Evolutionary conservation across 1,139 yeast genomes (phyloP).

Genomic region (Magnusiomyces tetraspermus): DNA sequence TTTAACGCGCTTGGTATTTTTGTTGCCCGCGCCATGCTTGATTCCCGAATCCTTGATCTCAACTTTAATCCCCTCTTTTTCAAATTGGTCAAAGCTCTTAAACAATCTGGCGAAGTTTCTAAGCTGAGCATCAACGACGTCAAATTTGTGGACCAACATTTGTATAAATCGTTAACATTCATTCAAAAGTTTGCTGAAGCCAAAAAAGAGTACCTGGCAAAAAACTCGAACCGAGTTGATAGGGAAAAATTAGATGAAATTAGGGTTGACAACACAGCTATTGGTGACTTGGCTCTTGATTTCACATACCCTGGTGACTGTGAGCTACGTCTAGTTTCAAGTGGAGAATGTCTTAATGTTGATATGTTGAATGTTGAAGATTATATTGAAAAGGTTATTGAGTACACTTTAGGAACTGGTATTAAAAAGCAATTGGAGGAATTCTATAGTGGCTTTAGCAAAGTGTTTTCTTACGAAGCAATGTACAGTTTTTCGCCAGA

Average conservation of each 20-base stretch:
- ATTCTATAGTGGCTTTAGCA: conserved; percentile 73
- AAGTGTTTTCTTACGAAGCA: conserved; percentile 72
- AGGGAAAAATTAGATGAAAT: conserved; percentile 25
- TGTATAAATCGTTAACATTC: conserved; percentile 53
- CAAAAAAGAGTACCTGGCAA: conserved; percentile 17
- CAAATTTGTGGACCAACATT: conserved; percentile 43
- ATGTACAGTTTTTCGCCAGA: conserved; percentile 63
- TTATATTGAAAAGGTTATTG: conserved; percentile 54
- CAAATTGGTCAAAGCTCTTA: conserved; percentile 16
- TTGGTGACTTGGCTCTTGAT: conserved; percentile 49
- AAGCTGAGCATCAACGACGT: conserved; percentile 36
- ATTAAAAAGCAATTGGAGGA: conserved; percentile 54
- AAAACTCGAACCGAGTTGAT: conserved; percentile 17
- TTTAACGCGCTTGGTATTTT: conserved; percentile 72
- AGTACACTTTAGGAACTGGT: conserved; percentile 56
- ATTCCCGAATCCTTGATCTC: conserved; percentile 78
- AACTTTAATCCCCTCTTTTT: conserved; percentile 64
- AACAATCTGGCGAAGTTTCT: not conserved
- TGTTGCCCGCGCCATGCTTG: conserved; percentile 77
- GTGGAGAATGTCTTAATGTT: conserved; percentile 48
- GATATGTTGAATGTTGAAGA: conserved; percentile 45
- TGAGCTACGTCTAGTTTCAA: conserved; percentile 45
- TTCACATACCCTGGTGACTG: conserved; percentile 76
- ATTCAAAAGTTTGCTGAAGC: conserved; percentile 38
- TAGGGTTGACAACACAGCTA: conserved; percentile 36